Conservation (phyloP, 2,329 filamentous ascomycete genomes). For the Akanthomyces dipterigenus region DNA sequence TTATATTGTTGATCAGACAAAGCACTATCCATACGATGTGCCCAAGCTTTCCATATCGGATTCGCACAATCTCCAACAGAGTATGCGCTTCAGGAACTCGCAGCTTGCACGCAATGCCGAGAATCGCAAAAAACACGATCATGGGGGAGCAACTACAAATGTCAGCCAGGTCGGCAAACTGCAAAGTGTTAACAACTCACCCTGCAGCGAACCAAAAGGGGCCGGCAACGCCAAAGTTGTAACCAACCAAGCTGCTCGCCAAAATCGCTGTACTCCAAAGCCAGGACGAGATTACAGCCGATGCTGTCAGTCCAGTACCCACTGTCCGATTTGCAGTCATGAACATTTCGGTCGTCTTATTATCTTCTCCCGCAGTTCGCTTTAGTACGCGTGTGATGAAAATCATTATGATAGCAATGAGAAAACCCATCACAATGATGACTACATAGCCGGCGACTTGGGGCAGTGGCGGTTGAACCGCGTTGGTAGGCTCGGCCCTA, state of each 20-base stretch:
- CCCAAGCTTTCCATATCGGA: slow-evolving; percentile 40
- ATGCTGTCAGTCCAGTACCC: slow-evolving; percentile 43
- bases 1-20: slow-evolving; percentile 47
- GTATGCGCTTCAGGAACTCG: slow-evolving; percentile 49
- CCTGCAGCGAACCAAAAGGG: slow-evolving; percentile 54
- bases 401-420: slow-evolving; percentile 37
- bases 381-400: slow-evolving; percentile 40
- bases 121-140: slow-evolving; percentile 48
- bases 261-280: slow-evolving; percentile 48
- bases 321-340: slow-evolving; percentile 48
- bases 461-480: slow-evolving; percentile 19
- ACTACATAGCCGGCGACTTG: slow-evolving; percentile 26
- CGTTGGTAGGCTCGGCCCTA: not conserved
- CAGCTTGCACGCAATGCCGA: slow-evolving; percentile 45
- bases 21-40: slow-evolving; percentile 47
- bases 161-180: not conserved
- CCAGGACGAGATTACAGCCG: slow-evolving; percentile 49
- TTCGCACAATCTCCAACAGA: slow-evolving; percentile 44
- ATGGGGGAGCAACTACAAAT: slow-evolving; percentile 37
- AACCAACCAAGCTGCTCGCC: slow-evolving; percentile 43
- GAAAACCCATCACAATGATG: slow-evolving; percentile 27
- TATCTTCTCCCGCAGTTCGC: slow-evolving; percentile 43
- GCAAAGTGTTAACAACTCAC: slow-evolving; percentile 12
- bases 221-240: slow-evolving; percentile 46
- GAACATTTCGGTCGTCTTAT: slow-evolving; percentile 48